These are phyloP conservation scores for Thamnidium elegans DNA, from an alignment of 192 early-diverging fungal species.

Conservation along the genomic window DNA sequence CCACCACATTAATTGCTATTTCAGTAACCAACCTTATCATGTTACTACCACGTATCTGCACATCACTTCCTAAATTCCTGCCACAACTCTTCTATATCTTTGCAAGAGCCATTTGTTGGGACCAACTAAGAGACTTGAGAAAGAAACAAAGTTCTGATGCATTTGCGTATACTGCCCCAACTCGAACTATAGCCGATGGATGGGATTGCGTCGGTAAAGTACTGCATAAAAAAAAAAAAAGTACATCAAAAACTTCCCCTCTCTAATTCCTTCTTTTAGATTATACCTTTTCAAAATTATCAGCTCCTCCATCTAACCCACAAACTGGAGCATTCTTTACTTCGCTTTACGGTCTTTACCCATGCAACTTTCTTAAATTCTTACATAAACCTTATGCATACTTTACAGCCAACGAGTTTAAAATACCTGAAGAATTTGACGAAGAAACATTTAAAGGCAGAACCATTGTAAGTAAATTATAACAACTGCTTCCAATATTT, in stretches of 20 bases:
- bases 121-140: slow-evolving; percentile 41
- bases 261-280: slow-evolving; percentile 15
- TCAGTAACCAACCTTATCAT: slow-evolving; percentile 53
- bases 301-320: slow-evolving; percentile 49
- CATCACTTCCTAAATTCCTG: slow-evolving; percentile 41
- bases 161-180: slow-evolving; percentile 19
- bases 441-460: slow-evolving; percentile 39
- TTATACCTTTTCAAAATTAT: slow-evolving; percentile 38
- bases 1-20: slow-evolving; percentile 48
- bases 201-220: slow-evolving; percentile 47
- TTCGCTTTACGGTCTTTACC: slow-evolving; percentile 55
- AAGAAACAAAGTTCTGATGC: slow-evolving; percentile 30
- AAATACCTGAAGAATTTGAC: slow-evolving; percentile 40
- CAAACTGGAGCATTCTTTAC: slow-evolving; percentile 51
- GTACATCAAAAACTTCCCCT: not conserved
- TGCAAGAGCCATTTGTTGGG: slow-evolving; percentile 53
- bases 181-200: slow-evolving; percentile 9
- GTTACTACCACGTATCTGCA: slow-evolving; percentile 50
- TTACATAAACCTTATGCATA: slow-evolving; percentile 43
- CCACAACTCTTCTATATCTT: slow-evolving; percentile 50
- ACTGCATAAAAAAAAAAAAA: not conserved
- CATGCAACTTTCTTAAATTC: slow-evolving; percentile 52
- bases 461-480: slow-evolving; percentile 29
- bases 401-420: slow-evolving; percentile 23
- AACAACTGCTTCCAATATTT: no score